These are phyloP conservation scores for Neonectria faginata DNA, from an alignment of 2,329 filamentous ascomycete genomes.

Conservation along the genomic window DNA sequence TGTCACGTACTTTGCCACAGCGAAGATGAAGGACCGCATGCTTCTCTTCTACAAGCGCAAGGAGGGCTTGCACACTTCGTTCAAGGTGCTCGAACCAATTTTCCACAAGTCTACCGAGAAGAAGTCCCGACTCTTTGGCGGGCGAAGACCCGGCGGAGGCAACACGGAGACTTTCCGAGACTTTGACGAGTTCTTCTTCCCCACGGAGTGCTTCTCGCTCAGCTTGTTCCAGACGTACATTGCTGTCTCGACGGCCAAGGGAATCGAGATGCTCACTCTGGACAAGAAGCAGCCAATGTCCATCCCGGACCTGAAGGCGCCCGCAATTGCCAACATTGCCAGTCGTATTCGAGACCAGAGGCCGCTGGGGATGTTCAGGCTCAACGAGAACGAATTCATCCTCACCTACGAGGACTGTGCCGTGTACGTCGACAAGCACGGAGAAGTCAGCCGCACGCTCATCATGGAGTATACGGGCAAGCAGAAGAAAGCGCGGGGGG, in stretches of 20 bases:
- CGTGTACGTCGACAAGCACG: slow-evolving; percentile 98
- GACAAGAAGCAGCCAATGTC: slow-evolving; percentile 98
- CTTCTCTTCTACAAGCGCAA: slow-evolving; percentile 98
- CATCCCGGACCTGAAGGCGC: slow-evolving; percentile 85
- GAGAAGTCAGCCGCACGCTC: slow-evolving; percentile 91
- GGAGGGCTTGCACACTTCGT: slow-evolving; percentile 90
- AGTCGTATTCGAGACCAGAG: slow-evolving; percentile 83
- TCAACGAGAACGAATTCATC: slow-evolving; percentile 92
- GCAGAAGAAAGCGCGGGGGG: slow-evolving; percentile 79
- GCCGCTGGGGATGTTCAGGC: slow-evolving; percentile 95
- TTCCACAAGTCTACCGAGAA: slow-evolving; percentile 92
- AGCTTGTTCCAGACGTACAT: slow-evolving; percentile 97
- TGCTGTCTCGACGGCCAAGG: slow-evolving; percentile 89
- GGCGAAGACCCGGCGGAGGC: slow-evolving; percentile 70
- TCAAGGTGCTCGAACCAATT: slow-evolving; percentile 96
- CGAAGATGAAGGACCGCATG: slow-evolving; percentile 95
- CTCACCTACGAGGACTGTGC: slow-evolving; percentile 96
- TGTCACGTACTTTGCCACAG: slow-evolving; percentile 95
- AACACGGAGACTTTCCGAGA: slow-evolving; percentile 96
- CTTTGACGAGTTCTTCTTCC: slow-evolving; percentile 99
- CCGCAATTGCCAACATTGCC: slow-evolving; percentile 86
- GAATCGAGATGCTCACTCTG: slow-evolving; percentile 94
- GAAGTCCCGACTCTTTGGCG: slow-evolving; percentile 75
- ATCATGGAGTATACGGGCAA: slow-evolving; percentile 99
- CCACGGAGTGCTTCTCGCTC: slow-evolving; percentile 92